Evolutionary conservation across 176 grass and related monocot species (phyloP).

Genomic region (Oryza meridionalis): DNA sequence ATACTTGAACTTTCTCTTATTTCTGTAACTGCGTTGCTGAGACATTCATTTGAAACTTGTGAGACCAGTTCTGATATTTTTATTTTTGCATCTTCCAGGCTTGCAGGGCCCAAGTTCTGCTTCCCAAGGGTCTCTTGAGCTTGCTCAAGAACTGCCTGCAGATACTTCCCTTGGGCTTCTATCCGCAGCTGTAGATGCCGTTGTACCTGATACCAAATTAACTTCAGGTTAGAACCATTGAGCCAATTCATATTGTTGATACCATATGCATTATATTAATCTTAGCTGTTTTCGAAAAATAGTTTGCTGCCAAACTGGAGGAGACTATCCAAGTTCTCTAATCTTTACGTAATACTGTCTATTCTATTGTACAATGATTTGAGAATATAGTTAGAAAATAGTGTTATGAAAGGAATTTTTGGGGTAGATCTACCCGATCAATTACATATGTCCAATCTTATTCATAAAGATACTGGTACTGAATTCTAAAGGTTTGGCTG

Average conservation of each 20-base stretch:
- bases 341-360: background rate
- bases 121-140: constrained; percentile 92
- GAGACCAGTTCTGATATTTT: constrained; percentile 77
- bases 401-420: background rate
- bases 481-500: background rate
- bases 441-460: background rate
- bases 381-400: background rate
- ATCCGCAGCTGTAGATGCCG: constrained; percentile 86
- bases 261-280: constrained; percentile 8
- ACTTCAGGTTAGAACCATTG: constrained; percentile 35
- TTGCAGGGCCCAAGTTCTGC: constrained; percentile 61
- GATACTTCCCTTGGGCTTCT: constrained; percentile 92
- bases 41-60: constrained; percentile 77
- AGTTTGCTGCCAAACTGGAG: constrained; percentile 3
- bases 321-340: constrained; percentile 20
- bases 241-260: constrained; percentile 20
- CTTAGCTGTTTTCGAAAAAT: constrained; percentile 22
- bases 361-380: background rate
- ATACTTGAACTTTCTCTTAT: constrained; percentile 54
- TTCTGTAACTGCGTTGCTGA: constrained; percentile 51
- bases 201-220: constrained; percentile 71
- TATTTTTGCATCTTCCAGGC: constrained; percentile 75
- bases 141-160: constrained; percentile 93
- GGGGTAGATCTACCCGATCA: background rate
- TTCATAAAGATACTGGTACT: background rate